These are phyloP conservation scores for Solanum pinnatisectum DNA, from an alignment of 257 asterid genomes.

Conservation along the genomic window DNA sequence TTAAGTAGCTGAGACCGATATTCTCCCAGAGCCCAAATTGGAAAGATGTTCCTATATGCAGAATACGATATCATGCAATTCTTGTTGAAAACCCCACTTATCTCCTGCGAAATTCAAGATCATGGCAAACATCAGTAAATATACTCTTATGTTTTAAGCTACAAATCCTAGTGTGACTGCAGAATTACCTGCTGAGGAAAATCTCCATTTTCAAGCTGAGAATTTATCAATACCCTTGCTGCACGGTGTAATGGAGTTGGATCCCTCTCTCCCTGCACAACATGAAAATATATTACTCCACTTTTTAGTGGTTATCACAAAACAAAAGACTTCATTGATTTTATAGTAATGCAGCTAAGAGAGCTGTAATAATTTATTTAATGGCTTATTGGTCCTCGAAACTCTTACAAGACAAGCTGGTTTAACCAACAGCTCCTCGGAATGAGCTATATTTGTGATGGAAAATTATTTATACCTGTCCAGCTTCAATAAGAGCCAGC, in stretches of 20 bases:
- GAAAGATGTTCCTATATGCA: conserved; percentile 10
- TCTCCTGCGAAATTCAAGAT: not conserved
- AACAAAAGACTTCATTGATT: not conserved
- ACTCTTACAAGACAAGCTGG: not conserved
- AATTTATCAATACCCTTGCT: conserved; percentile 5
- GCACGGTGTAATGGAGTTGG: conserved; percentile 9
- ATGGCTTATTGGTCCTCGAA: not conserved
- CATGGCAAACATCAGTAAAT: not conserved
- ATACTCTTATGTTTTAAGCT: not conserved
- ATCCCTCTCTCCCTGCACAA: not conserved
- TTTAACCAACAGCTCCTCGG: not conserved
- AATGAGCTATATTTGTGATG: not conserved
- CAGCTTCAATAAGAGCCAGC: conserved; percentile 10
- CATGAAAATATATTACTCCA: not conserved
- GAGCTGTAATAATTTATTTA: not conserved
- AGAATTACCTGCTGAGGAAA: conserved; percentile 7
- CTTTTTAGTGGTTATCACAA: not conserved
- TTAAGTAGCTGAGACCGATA: not conserved
- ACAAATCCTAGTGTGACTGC: not conserved
- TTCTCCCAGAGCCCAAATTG: conserved; percentile 15
- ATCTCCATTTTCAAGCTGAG: conserved; percentile 8
- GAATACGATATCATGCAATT: conserved; percentile 13
- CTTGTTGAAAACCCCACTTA: not conserved
- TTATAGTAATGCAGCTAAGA: too few relatives aligned
- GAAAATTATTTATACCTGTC: not conserved